These are phyloP conservation scores for Chaetomidium leptoderma DNA, from an alignment of 495 filamentous ascomycete genomes.

Conservation along the genomic window DNA sequence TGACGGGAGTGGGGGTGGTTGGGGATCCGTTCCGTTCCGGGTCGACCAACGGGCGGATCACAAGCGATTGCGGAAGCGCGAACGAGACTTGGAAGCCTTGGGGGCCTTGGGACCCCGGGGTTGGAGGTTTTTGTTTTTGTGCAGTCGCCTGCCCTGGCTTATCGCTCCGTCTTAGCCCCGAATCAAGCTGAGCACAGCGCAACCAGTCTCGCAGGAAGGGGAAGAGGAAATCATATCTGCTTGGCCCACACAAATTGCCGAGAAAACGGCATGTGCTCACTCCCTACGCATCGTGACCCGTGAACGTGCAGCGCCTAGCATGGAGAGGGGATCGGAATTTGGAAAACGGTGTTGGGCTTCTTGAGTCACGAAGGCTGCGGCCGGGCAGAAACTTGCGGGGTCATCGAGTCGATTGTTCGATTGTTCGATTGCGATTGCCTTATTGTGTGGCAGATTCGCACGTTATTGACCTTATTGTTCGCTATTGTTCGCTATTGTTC, in stretches of 20 bases:
- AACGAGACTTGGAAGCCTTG: no score
- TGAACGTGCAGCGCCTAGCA: slow-evolving; percentile 1
- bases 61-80: slow-evolving; percentile 7
- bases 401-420: neutral
- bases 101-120: no score
- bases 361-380: neutral
- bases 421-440: neutral
- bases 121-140: slow-evolving; percentile 1
- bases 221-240: neutral
- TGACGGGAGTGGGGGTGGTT: no score
- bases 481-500: slow-evolving; percentile 8
- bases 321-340: neutral
- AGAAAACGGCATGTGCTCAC: slow-evolving; percentile 1
- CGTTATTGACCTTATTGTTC: neutral
- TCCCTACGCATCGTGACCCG: neutral
- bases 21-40: neutral
- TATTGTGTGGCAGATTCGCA: slow-evolving; percentile 1
- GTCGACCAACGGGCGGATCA: neutral
- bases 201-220: neutral
- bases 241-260: neutral
- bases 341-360: neutral
- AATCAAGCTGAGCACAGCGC: slow-evolving; percentile 14
- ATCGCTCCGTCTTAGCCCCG: slow-evolving; percentile 21
- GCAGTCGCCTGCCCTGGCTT: slow-evolving; percentile 18
- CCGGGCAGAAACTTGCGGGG: neutral